Evolutionary conservation across 345 rosid genomes (phyloP).

Genomic region (Brassica rapa): DNA sequence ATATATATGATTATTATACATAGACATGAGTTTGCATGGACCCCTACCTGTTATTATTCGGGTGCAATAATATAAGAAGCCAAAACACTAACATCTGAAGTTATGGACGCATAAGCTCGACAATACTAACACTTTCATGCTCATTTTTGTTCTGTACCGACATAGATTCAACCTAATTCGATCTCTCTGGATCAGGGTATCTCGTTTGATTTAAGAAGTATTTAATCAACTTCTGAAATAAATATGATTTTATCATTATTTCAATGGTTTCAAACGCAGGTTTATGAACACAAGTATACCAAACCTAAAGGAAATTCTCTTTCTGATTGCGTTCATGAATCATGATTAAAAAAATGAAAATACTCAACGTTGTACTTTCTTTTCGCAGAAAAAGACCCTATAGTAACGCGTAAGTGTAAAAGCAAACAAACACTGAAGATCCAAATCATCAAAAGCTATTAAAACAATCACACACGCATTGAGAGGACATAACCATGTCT

Average conservation of each 20-base stretch:
- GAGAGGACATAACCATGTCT: conserved; percentile 23
- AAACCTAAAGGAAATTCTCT: background rate
- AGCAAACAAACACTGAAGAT: conserved; percentile 9
- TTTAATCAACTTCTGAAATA: background rate
- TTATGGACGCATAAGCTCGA: conserved; percentile 22
- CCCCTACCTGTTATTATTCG: conserved; percentile 16
- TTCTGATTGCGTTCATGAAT: background rate
- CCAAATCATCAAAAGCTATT: background rate
- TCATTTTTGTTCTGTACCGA: conserved; percentile 9
- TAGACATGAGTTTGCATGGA: conserved; percentile 33
- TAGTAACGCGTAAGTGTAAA: background rate
- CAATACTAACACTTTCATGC: conserved; percentile 17
- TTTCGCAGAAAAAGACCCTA: background rate
- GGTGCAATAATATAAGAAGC: background rate
- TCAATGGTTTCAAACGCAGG: background rate
- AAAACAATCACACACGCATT: conserved; percentile 6
- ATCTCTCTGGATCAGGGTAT: background rate
- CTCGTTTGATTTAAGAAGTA: background rate
- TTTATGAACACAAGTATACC: background rate
- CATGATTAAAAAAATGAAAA: background rate
- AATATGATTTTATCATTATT: background rate
- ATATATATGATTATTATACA: background rate
- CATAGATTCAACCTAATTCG: background rate
- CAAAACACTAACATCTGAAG: conserved; percentile 32
- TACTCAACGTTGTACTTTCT: background rate